phyloP scores from a whole-genome alignment of 306 rosid genomes.

The Citrullus mucosospermus region DNA sequence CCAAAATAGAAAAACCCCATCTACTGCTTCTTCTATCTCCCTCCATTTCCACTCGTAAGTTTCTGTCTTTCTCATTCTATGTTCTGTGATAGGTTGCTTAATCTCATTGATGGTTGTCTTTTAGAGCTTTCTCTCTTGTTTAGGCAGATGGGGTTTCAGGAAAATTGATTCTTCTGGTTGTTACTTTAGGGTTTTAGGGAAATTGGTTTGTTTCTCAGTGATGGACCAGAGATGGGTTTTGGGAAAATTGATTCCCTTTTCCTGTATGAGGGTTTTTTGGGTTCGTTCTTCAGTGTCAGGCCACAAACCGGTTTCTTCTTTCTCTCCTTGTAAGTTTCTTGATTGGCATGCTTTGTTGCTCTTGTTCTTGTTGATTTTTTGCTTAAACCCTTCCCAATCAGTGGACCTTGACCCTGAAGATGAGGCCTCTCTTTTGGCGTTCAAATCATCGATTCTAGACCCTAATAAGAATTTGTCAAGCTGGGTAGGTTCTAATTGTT shows the following conservation, averaged over 20 bases:
- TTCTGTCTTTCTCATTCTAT: background rate
- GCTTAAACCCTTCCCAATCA: constrained; percentile 25
- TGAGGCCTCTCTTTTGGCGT: constrained; percentile 37
- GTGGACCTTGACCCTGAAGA: constrained; percentile 54
- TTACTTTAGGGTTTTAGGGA: constrained; percentile 14
- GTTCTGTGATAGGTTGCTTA: background rate
- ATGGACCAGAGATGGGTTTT: constrained; percentile 15
- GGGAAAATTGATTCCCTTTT: background rate
- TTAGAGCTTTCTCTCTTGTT: background rate
- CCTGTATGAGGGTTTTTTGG: constrained; percentile 12
- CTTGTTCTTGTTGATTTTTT: constrained; percentile 23
- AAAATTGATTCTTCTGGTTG: constrained; percentile 8
- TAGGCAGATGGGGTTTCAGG: constrained; percentile 10
- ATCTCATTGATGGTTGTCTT: background rate
- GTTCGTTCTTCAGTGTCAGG: constrained; percentile 21
- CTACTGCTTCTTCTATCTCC: background rate
- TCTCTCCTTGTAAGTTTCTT: background rate
- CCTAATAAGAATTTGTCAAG: constrained; percentile 51
- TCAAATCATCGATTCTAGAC: constrained; percentile 44
- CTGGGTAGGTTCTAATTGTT: constrained; percentile 77
- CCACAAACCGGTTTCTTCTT: constrained; percentile 16
- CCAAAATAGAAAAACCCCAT: background rate
- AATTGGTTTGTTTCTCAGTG: constrained; percentile 6
- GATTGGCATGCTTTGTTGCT: constrained; percentile 22
- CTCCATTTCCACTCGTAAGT: constrained; percentile 16